Evolutionary conservation across 1,284 basidiomycete genomes (phyloP), one percentile per base, ranked within the genome.

Genomic region (Austroboletus novae-zelandiae): DNA sequence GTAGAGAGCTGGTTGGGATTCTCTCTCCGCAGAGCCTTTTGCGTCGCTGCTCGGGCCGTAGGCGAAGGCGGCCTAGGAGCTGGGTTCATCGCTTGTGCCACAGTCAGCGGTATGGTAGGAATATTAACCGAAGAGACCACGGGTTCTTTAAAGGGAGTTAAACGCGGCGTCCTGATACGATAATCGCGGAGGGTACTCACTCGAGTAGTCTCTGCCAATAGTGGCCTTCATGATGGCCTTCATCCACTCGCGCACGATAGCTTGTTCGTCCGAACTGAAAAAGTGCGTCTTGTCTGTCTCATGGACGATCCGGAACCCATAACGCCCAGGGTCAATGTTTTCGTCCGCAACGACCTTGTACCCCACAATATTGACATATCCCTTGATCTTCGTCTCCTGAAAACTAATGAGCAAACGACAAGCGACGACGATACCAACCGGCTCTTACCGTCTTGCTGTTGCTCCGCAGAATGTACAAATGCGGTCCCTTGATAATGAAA

Each of bases 141-240:
- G 23, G 95, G 91, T 61, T 86, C 94, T 93, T 61, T 17, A 40
- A 48, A 42, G 35, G 43, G 23, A 47, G 62, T 53, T 43, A 34
- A 48, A 13, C 43, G 46, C 39, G 3, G 39, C 5, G 13, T 34
- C 15, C 13, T 14, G 5, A 40, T 23, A n/a, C 10, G 15, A 47
- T 5, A 40, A 8, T 23, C 18, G 8, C 18, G 42, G 32, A 5
- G 34, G 40, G 20, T 17, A 76, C 86, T 43, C 64, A 94, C 92
- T 89, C 11, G 85, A 79, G 66, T 94, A 96, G 69, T 97, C 94
- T 50, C 97, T 77, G 15, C 84, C 89, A 62, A 99, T 99, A 5
- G 96, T 98, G 3, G 94, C 91, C 71, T 99, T 99, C 92, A 98
- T 98, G 61, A 99, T 83, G 10, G 94, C 92, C 76, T 99, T 99